Evolutionary conservation across 257 asterid species (phyloP).

Genomic region (Coffea canephora): DNA sequence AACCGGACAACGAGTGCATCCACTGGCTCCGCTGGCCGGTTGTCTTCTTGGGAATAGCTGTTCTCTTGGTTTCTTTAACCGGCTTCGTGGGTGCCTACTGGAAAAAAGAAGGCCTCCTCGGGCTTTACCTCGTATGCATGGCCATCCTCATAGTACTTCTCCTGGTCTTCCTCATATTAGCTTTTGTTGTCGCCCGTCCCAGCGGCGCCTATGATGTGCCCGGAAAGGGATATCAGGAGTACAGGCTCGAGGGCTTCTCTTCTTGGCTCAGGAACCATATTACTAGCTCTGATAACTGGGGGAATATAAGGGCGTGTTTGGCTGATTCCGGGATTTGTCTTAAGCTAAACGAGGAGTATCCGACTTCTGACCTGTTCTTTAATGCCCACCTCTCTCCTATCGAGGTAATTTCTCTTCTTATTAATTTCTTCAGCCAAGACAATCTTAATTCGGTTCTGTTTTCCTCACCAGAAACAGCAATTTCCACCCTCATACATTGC

Average conservation of each 20-base stretch:
- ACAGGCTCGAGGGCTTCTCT: conserved; percentile 66
- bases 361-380: conserved; percentile 66
- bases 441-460: not conserved
- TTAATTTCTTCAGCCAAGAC: not conserved
- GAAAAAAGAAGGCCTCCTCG: conserved; percentile 74
- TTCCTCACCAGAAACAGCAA: not conserved
- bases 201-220: conserved; percentile 59
- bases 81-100: conserved; percentile 90
- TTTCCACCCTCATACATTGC: not conserved
- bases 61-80: conserved; percentile 58
- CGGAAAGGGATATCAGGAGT: conserved; percentile 58
- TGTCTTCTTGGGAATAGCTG: conserved; percentile 62
- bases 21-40: conserved; percentile 98
- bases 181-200: conserved; percentile 81
- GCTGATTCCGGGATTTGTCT: conserved; percentile 62
- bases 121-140: conserved; percentile 76
- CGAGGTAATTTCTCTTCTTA: conserved; percentile 38
- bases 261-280: conserved; percentile 75
- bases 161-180: conserved; percentile 61
- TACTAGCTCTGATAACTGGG: conserved; percentile 60
- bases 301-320: conserved; percentile 81
- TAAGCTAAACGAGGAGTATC: conserved; percentile 40
- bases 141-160: conserved; percentile 78
- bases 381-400: conserved; percentile 78
- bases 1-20: conserved; percentile 95